Base-by-base conservation (phyloP, 148 eudicot species). In the Camellia sinensis region DNA sequence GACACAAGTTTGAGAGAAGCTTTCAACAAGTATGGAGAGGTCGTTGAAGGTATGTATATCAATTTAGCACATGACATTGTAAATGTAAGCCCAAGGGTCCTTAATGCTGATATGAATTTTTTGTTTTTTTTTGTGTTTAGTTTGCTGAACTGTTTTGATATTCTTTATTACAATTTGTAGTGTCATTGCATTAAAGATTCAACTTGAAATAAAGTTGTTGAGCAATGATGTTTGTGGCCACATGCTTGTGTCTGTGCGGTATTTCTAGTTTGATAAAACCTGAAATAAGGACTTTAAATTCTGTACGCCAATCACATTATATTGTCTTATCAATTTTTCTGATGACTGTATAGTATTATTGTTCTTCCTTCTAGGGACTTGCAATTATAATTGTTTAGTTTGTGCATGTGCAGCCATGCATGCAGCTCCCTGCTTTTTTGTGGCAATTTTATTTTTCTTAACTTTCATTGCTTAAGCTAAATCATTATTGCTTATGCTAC, bases 21-120 rank as follows among this genome's bases (percentile, higher is more conserved):
- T 81, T 95, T 95, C 67, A 56, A 82, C 8, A 86, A 87, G 74
- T 93, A 95, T 71, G 99, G 99, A 53, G 82, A 89, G 48, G 97
- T 95, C 59, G 21, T 79, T 46, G 99, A 95, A 68, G 99, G 99
- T 95, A 56, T 66, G 88, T 79, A n/a, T 52, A 21, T 41, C 2
- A 56, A 12, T 66, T 29, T 63, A 4, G 50, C 1, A 43, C 44
- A 21, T 60, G 57, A 48, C 43, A 37, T 61, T 52, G n/a, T 21
- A 21, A 50, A 50, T 50, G 46, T 56, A 11, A 73, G 63, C 75
- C 43, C 3, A 14, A 15, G 45, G 19, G 53, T 63, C 37, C 53
- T 73, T 37, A 62, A 56, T 29, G 40, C 11, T 29, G 13, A 29
- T 37, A 2, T 29, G 37, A 29, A 29, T 48, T 48, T 48, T 48